Evolutionary conservation across 768 basidiomycete species (phyloP).

Genomic region (Rhodotorula sphaerocarpa): DNA sequence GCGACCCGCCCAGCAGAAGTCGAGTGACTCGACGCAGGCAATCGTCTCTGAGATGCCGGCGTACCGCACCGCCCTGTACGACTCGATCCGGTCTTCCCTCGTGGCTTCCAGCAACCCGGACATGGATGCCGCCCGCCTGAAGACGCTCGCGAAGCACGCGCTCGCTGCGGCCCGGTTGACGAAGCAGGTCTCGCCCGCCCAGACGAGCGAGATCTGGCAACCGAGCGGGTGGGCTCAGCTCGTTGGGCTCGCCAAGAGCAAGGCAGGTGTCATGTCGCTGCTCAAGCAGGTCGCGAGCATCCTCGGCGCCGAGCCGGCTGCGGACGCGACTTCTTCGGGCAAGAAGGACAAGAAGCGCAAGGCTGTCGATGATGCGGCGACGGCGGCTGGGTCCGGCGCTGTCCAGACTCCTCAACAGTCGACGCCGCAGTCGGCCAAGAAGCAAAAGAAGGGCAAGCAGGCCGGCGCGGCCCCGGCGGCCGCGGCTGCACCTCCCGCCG

Average conservation of each 20-base stretch:
- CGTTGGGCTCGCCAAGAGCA: slow-evolving; percentile 52
- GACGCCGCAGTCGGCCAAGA: neutral
- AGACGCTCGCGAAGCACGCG: slow-evolving; percentile 68
- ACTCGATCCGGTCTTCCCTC: slow-evolving; percentile 50
- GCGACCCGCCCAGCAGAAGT: slow-evolving; percentile 1
- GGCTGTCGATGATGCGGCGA: slow-evolving; percentile 7
- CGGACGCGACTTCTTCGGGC: neutral
- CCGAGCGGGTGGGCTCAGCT: slow-evolving; percentile 54
- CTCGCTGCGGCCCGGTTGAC: slow-evolving; percentile 60
- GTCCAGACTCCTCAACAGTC: too few species aligned
- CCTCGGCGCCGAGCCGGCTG: slow-evolving; percentile 39
- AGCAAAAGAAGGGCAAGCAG: neutral
- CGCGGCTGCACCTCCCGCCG: neutral
- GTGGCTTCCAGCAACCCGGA: slow-evolving; percentile 48
- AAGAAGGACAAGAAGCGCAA: slow-evolving; percentile 35
- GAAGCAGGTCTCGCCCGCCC: slow-evolving; percentile 47
- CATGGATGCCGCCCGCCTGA: slow-evolving; percentile 56
- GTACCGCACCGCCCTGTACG: slow-evolving; percentile 49
- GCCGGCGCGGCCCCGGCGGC: neutral
- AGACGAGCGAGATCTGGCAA: slow-evolving; percentile 53
- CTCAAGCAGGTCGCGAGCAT: slow-evolving; percentile 56
- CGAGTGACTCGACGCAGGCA: slow-evolving; percentile 24
- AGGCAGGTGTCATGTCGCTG: slow-evolving; percentile 55
- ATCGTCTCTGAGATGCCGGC: slow-evolving; percentile 43
- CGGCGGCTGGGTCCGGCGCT: slow-evolving; percentile 1